Percentiles rank a stretch among this genome's conserved stretches.
Evolutionary conservation across 768 basidiomycete genomes (phyloP).

Genomic region (Calocybe cyanea): DNA sequence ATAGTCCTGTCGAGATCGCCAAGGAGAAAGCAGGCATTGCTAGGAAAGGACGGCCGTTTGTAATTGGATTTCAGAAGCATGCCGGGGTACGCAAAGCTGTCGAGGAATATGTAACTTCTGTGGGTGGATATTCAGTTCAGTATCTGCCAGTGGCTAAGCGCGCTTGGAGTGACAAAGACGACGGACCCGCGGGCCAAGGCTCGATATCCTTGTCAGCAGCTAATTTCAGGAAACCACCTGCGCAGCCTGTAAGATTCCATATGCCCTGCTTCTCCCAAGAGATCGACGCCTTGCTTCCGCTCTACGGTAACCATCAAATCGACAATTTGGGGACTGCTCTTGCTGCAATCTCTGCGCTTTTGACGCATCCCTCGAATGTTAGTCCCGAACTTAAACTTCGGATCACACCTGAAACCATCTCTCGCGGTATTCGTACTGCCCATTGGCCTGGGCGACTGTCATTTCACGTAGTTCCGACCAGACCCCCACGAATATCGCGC

Average conservation of each 20-base stretch:
- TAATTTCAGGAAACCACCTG: constrained; percentile 29
- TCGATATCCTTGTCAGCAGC: constrained; percentile 29
- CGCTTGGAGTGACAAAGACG: constrained; percentile 29
- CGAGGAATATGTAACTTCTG: constrained; percentile 34
- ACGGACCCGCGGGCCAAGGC: constrained; percentile 25
- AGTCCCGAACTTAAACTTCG: constrained; percentile 20
- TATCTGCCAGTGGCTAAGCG: constrained; percentile 32
- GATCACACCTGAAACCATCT: constrained; percentile 49
- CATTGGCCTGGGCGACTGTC: constrained; percentile 85
- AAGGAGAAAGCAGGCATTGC: constrained; percentile 83
- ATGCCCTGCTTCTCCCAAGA: constrained; percentile 41
- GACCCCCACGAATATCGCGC: constrained; percentile 10
- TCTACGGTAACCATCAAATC: constrained; percentile 82
- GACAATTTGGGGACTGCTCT: constrained; percentile 77
- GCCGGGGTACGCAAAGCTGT: constrained; percentile 43
- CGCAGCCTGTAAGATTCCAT: constrained; percentile 38
- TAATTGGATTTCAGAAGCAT: constrained; percentile 64
- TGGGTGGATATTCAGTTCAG: constrained; percentile 39
- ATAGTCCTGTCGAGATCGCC: constrained; percentile 70
- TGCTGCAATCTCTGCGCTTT: constrained; percentile 54
- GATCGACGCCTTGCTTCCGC: constrained; percentile 51
- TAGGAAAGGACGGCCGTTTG: constrained; percentile 53
- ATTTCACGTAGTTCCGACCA: constrained; percentile 43
- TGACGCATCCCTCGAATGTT: constrained; percentile 34
- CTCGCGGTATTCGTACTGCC: constrained; percentile 52